Base-by-base conservation (phyloP, 2,329 filamentous ascomycete genomes). In the Dryadomyces sulphureus region DNA sequence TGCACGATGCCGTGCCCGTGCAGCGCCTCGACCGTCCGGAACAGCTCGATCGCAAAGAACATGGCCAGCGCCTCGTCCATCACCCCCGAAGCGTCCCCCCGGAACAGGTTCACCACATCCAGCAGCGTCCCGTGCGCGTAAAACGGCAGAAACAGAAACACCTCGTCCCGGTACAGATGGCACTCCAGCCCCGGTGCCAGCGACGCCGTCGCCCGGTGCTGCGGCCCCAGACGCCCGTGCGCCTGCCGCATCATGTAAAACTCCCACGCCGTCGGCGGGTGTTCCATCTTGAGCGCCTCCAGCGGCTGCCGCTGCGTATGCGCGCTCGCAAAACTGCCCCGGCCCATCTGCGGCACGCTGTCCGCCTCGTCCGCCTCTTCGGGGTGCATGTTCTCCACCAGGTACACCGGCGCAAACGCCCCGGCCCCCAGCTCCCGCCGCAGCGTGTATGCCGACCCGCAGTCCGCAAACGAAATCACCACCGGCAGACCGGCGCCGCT, bases 281-380 rank as follows among this genome's bases (percentile, higher is more conserved):
- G 76, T 64, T 98, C 92, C 78, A 94, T 89, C 64, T 98, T 98
- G 54, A 98, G 71, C 1, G 92, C 92, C 62, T 95, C 88, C 5
- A 92, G 70, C 1, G 67, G 52, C 38, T 67, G 67, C 38, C 84
- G 77, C 35, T 66, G 65, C 1, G 61, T 54, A 40, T 68, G 65
- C 30, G 65, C 66, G 9, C 69, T 57, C n/a, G 74, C 67, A 56
- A 81, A 77, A 12, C 69, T 63, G 25, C 78, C 73, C 55, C 76
- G 79, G 47, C 79, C 77, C 73, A 83, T 67, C 4, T 63, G 66
- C 34, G 57, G 60, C 45, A 54, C 60, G 17, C 67, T 62, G 27
- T 63, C 56, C 9, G 67, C 64, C 30, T 72, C 67, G 7, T 59
- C 47, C 56, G 59, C 34, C 21, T 11, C 40, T 11, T 68, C 68